Base-by-base conservation (phyloP, 2,329 filamentous ascomycete genomes). In the Lecanicillium sp. region DNA sequence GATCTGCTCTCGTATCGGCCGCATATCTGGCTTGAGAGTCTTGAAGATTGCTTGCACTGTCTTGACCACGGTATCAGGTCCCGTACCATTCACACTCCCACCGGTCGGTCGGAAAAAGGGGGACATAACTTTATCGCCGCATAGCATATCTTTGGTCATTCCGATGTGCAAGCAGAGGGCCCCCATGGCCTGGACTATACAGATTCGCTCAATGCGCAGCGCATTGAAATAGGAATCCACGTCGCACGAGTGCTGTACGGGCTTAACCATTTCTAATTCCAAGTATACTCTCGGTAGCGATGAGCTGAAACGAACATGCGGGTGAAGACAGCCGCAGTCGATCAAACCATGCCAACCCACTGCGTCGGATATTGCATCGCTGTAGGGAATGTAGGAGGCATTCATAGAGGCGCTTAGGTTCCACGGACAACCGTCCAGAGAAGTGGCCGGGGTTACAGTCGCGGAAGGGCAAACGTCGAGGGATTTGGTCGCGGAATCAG, bases 181-280 rank as follows among this genome's bases (percentile, higher is more conserved):
- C 42, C 42, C 48, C 39, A 55, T 53, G 3, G 60, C 60, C 2
- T 56, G 40, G 1, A 60, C 20, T 5, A 52, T 61, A 49, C 60
- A 63, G 8, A 60, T 27, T 4, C 51, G 48, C 15, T 63, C 58
- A 15, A 63, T 19, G 4, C 60, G 60, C 12, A 63, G 50, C 29
- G 52, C 42, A 39, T 60, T 62, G 47, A 49, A 30, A 17, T 58
- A 60, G 32, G 54, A 59, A 44, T 62, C 57, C 15, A 58, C 51
- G 4, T 24, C 21, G 15, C 24, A 15, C n/a, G 47, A 8, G 27
- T 8, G 8, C 14, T 8, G 27, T 30, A 8, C 27, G 14, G 27
- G 8, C 14, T 14, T 30, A 14, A 30, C 8, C 14, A 30, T 30
- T 30, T 14, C 14, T 8, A 30, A 8, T 30, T 30, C 27, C 20